A percentile compares a stretch with the other conserved stretches of the same genome.
These are phyloP conservation scores for Brassica hybrid DNA, from an alignment of 441 rosid species.

Conservation along the genomic window DNA sequence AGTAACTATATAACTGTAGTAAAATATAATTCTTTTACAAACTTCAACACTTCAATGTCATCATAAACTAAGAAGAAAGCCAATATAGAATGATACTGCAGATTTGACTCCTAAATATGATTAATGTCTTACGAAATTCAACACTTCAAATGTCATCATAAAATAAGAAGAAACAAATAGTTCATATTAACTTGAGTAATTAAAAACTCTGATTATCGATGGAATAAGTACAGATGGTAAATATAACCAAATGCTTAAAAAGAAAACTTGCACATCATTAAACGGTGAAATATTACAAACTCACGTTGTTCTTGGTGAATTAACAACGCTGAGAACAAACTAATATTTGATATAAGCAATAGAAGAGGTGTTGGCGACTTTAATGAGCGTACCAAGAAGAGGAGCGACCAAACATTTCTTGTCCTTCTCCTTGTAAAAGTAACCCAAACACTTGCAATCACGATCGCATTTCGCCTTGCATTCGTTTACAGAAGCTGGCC, in stretches of 20 bases:
- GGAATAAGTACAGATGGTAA: not conserved
- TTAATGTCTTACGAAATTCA: not conserved
- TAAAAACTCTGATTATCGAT: not conserved
- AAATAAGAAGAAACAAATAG: not conserved
- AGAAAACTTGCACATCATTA: not conserved
- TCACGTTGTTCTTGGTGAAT: not conserved
- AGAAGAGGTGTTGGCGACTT: constrained; percentile 38
- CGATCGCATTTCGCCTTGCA: constrained; percentile 42
- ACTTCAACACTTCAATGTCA: constrained; percentile 16
- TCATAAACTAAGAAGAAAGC: constrained; percentile 10
- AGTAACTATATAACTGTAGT: not conserved
- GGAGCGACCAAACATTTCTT: constrained; percentile 47
- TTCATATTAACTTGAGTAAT: no score
- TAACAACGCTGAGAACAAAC: not conserved
- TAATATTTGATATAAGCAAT: constrained; percentile 43
- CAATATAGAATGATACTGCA: not conserved
- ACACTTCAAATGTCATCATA: not conserved
- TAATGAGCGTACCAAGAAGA: constrained; percentile 43
- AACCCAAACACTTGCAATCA: constrained; percentile 57
- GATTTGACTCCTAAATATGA: not conserved
- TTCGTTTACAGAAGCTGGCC: constrained; percentile 37
- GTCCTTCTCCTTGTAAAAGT: constrained; percentile 45
- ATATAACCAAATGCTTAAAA: not conserved
- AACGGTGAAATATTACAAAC: constrained; percentile 1
- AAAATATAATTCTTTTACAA: not conserved